Evolutionary conservation across 352 stramenopile genomes (phyloP).

Genomic region (Lagenidium sp.): DNA sequence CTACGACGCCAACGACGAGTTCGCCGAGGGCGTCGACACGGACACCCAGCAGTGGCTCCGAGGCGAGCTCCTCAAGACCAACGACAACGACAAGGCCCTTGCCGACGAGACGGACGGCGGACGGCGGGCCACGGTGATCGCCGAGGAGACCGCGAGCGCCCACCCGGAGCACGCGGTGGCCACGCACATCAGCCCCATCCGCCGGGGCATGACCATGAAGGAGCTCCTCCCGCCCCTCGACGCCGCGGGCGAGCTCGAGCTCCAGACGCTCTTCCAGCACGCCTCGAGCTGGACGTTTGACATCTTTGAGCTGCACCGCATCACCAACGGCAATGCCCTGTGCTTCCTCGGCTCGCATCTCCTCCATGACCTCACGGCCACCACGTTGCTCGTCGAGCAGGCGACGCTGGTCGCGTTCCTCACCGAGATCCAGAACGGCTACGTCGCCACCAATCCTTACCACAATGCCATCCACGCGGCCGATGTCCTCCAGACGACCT

Average conservation of each 20-base stretch:
- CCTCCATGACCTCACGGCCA: conserved; percentile 48
- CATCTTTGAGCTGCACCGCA: conserved; percentile 56
- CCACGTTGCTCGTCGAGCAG: conserved; percentile 54
- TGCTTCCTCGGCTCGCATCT: conserved; percentile 72
- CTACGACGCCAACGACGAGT: conserved; percentile 71
- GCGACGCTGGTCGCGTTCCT: conserved; percentile 63
- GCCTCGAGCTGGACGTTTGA: conserved; percentile 66
- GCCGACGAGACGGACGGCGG: conserved; percentile 23
- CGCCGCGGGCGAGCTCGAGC: conserved; percentile 48
- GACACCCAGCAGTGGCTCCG: conserved; percentile 83
- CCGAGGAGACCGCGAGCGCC: conserved; percentile 2
- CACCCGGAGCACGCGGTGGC: not conserved
- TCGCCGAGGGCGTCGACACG: conserved; percentile 62
- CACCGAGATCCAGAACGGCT: conserved; percentile 76
- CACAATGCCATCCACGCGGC: conserved; percentile 87
- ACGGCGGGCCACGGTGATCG: conserved; percentile 1
- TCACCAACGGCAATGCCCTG: conserved; percentile 65
- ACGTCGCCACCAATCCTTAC: conserved; percentile 78
- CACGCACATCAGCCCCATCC: conserved; percentile 1
- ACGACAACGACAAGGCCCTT: conserved; percentile 60
- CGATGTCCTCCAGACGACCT: conserved; percentile 84
- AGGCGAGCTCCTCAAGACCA: conserved; percentile 60
- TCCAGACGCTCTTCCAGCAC: conserved; percentile 53
- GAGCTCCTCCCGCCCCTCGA: conserved; percentile 51
- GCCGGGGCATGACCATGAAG: conserved; percentile 46